Conservation (phyloP, 2,329 filamentous ascomycete genomes). For the Sporothrix variecibatus region DNA sequence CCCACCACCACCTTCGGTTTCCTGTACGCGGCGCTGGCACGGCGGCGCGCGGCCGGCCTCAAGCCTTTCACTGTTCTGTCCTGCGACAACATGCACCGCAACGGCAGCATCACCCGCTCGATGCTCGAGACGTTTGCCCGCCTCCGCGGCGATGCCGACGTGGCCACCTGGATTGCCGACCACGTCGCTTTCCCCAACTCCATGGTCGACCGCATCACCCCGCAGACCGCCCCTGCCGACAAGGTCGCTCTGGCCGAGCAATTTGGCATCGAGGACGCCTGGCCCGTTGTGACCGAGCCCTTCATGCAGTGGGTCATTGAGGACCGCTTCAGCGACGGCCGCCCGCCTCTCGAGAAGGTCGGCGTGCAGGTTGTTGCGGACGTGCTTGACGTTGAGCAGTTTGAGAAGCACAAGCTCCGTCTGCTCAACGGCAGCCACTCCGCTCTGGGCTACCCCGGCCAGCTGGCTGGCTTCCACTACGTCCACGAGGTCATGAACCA, state of each 20-base stretch:
- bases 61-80: slow-evolving; percentile 57
- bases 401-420: slow-evolving; percentile 59
- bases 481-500: slow-evolving; percentile 57
- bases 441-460: slow-evolving; percentile 53
- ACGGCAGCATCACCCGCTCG: slow-evolving; percentile 53
- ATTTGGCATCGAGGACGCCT: slow-evolving; percentile 52
- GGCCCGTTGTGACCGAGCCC: slow-evolving; percentile 58
- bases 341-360: slow-evolving; percentile 54
- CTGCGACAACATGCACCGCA: slow-evolving; percentile 61
- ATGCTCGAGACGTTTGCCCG: slow-evolving; percentile 55
- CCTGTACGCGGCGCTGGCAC: slow-evolving; percentile 52
- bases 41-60: slow-evolving; percentile 48
- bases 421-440: slow-evolving; percentile 57
- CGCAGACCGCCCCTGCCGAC: slow-evolving; percentile 50
- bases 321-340: slow-evolving; percentile 54
- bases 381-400: slow-evolving; percentile 55
- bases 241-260: slow-evolving; percentile 46
- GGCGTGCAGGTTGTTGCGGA: slow-evolving; percentile 55
- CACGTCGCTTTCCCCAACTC: slow-evolving; percentile 55
- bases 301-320: slow-evolving; percentile 60
- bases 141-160: slow-evolving; percentile 45
- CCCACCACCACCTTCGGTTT: slow-evolving; percentile 55
- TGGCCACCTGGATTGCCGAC: slow-evolving; percentile 52
- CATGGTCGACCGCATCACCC: slow-evolving; percentile 59
- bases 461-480: slow-evolving; percentile 55